Base-by-base conservation (phyloP, 2,329 filamentous ascomycete genomes). In the Colletotrichum costaricense region DNA sequence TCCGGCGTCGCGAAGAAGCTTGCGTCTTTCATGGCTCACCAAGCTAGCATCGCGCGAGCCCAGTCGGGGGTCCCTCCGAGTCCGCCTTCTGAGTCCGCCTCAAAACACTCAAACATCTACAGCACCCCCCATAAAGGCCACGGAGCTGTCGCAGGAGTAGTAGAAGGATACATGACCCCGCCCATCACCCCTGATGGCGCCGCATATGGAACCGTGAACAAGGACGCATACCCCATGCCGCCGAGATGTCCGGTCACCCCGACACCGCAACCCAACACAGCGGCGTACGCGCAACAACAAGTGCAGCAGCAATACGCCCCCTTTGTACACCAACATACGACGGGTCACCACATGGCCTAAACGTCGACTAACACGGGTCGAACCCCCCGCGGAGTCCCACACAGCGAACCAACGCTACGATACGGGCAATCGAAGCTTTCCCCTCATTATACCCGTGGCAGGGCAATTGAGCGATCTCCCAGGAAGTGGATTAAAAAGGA, bases 171-270 rank as follows among this genome's bases (percentile, higher is more conserved):
- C 82, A 89, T 95, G 76, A 97, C 94, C 19, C 94, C 94, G 30
- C 94, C 94, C 1, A 96, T 97, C 80, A 97, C 94, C 0, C 94
- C 94, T 5, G 94, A 96, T 75, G 90, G 91, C 8, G 86, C 89
- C 64, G 86, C 85, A 77, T 91, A 91, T 66, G 85, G 82, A 35
- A 82, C 83, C 62, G 81, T 83, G 78, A 80, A 82, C 63, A 88
- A 88, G 78, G 88, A 89, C 63, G 79, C 77, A 4, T 88, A 88
- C 76, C 81, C 83, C 28, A 66, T 87, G 35, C 86, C 88, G 22
- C 86, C 88, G 26, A 85, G 90, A 67, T 91, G 90, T 77, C 91
- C 91, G 0, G 88, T 92, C 56, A 93, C 91, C 2, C 91, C 91
- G 12, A 90, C 90, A 22, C 90, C 90, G 26, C 83, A 85, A 76